These are phyloP conservation scores for Cyberlindnera xishuangbannaensis DNA, from an alignment of 805 yeast species.

Conservation along the genomic window DNA sequence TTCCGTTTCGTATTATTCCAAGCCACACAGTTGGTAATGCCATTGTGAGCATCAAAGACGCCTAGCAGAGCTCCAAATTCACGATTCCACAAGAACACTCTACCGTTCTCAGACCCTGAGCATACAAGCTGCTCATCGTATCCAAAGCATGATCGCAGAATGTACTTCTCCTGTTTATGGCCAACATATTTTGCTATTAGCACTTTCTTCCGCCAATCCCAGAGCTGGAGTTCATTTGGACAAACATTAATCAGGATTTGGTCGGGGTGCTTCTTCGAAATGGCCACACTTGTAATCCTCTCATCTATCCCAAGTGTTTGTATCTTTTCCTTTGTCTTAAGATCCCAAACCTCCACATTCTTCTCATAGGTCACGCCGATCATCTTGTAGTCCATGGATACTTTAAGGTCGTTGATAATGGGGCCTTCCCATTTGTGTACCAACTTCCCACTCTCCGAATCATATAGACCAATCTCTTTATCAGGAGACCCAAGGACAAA, in stretches of 20 bases:
- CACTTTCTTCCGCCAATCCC: slow-evolving; percentile 62
- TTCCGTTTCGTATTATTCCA: slow-evolving; percentile 50
- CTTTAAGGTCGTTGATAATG: slow-evolving; percentile 62
- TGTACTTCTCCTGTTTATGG: slow-evolving; percentile 60
- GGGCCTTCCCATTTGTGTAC: slow-evolving; percentile 29
- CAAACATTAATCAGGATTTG: slow-evolving; percentile 57
- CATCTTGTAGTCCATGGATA: slow-evolving; percentile 59
- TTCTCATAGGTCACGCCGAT: slow-evolving; percentile 62
- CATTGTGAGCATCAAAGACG: slow-evolving; percentile 55
- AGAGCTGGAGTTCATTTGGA: slow-evolving; percentile 73
- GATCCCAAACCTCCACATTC: slow-evolving; percentile 54
- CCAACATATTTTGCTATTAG: slow-evolving; percentile 64
- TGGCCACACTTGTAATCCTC: slow-evolving; percentile 57
- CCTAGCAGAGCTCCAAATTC: slow-evolving; percentile 59
- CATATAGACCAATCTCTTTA: slow-evolving; percentile 49
- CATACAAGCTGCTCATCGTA: slow-evolving; percentile 60
- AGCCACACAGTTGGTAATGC: slow-evolving; percentile 70
- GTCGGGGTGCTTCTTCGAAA: slow-evolving; percentile 48
- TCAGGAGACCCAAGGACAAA: slow-evolving; percentile 78
- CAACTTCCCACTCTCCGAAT: slow-evolving; percentile 26
- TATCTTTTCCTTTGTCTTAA: slow-evolving; percentile 34
- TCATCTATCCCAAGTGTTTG: slow-evolving; percentile 48
- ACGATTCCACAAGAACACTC: slow-evolving; percentile 73
- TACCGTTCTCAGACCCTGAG: slow-evolving; percentile 83
- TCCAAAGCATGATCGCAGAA: slow-evolving; percentile 76